Conservation (phyloP, 2,329 filamentous ascomycete species). For the Trichoderma sp. region DNA sequence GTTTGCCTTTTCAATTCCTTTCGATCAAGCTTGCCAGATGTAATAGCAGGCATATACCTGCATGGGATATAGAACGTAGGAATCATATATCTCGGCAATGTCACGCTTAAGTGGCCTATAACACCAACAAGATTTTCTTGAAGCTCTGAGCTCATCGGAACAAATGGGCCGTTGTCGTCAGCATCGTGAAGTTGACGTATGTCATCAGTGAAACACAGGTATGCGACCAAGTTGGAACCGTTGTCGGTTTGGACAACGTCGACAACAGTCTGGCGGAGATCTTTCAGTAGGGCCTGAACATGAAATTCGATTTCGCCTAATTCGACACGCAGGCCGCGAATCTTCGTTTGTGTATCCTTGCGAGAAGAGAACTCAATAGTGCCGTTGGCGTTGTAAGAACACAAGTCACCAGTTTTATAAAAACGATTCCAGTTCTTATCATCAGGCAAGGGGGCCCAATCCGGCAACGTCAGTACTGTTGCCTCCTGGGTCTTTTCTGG, state of each 20-base stretch:
- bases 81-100: constrained; percentile 32
- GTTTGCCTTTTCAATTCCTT: constrained; percentile 6
- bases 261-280: constrained; percentile 18
- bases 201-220: constrained; percentile 24
- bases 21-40: constrained; percentile 31
- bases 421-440: constrained; percentile 8
- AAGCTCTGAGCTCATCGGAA: constrained; percentile 8
- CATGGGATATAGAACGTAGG: constrained; percentile 32
- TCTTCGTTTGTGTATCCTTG: constrained; percentile 14
- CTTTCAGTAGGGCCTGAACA: background rate
- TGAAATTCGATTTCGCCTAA: constrained; percentile 29
- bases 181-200: constrained; percentile 6
- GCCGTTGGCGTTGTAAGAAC: constrained; percentile 17
- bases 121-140: constrained; percentile 31
- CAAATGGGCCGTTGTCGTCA: constrained; percentile 27
- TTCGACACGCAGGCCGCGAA: constrained; percentile 9
- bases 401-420: constrained; percentile 24
- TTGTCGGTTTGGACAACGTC: constrained; percentile 9
- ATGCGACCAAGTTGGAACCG: constrained; percentile 5
- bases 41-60: constrained; percentile 30
- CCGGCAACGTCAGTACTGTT: background rate
- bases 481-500: constrained; percentile 15
- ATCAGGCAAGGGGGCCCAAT: constrained; percentile 16
- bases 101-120: constrained; percentile 17
- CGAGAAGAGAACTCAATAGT: constrained; percentile 22